These are phyloP conservation scores for Puccinia coronata DNA, from an alignment of 1,284 basidiomycete genomes.

Conservation along the genomic window DNA sequence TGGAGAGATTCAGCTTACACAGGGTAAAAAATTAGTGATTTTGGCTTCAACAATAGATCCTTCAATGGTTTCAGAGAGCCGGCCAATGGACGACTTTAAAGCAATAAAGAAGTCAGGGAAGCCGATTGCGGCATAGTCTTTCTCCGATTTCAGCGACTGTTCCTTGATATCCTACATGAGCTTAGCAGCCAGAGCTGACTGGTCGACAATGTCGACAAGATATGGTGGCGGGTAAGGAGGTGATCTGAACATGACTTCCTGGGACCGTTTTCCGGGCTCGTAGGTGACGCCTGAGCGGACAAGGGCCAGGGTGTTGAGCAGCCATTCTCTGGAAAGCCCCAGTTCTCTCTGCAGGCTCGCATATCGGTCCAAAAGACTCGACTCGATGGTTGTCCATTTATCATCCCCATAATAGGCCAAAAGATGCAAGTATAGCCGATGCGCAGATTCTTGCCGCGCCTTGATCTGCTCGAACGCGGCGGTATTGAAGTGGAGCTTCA, in stretches of 20 bases:
- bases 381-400: constrained; percentile 58
- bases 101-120: constrained; percentile 68
- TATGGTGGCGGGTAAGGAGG: neutral
- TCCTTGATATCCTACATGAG: constrained; percentile 65
- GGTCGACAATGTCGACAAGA: neutral
- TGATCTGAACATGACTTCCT: constrained; percentile 47
- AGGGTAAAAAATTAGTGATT: constrained; percentile 70
- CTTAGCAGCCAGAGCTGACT: constrained; percentile 60
- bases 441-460: constrained; percentile 66
- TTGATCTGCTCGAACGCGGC: constrained; percentile 85
- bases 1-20: constrained; percentile 63
- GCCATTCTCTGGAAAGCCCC: constrained; percentile 53
- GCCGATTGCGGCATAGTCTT: constrained; percentile 68
- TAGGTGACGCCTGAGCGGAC: constrained; percentile 54
- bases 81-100: constrained; percentile 62
- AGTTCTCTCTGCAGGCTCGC: constrained; percentile 52
- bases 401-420: constrained; percentile 72
- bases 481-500: constrained; percentile 77
- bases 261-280: constrained; percentile 51
- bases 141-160: constrained; percentile 64
- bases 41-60: constrained; percentile 67
- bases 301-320: constrained; percentile 55
- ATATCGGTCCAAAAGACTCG: constrained; percentile 50
- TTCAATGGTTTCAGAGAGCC: constrained; percentile 63
- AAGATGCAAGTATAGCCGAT: constrained; percentile 71